A percentile compares a stretch with the other conserved stretches of the same genome.
Conservation (phyloP, 352 stramenopile species). For the Phytophthora litchii region DNA sequence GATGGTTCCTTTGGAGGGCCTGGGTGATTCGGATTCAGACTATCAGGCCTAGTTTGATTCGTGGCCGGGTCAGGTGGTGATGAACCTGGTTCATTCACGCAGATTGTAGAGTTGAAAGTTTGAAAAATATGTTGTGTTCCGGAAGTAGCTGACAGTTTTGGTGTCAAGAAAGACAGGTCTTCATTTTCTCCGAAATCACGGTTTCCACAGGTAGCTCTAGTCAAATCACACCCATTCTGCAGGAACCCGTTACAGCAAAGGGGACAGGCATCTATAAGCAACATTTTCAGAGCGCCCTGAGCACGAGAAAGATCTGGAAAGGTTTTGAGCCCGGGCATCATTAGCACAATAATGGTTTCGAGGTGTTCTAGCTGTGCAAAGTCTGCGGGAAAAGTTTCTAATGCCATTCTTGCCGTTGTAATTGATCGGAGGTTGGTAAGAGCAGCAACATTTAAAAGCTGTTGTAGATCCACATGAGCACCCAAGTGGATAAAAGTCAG, state of each 20-base stretch:
- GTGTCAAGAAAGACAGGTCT: conserved; percentile 1
- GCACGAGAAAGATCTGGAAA: conserved; percentile 34
- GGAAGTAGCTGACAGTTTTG: conserved; percentile 7
- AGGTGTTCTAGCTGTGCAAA: conserved; percentile 30
- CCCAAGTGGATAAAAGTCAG: conserved; percentile 45
- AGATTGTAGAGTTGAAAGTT: conserved; percentile 27
- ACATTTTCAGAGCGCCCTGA: conserved; percentile 4
- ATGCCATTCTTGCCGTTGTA: conserved; percentile 26
- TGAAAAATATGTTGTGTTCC: conserved; percentile 21
- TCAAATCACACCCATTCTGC: conserved; percentile 32
- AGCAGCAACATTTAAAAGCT: conserved; percentile 28
- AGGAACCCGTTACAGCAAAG: conserved; percentile 45
- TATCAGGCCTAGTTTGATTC: background rate
- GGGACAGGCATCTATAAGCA: conserved; percentile 21
- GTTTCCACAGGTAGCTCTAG: conserved; percentile 14
- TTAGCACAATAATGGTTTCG: conserved; percentile 29
- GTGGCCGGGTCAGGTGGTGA: background rate
- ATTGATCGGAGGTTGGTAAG: conserved; percentile 35
- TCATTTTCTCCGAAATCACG: background rate
- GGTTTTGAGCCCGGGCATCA: conserved; percentile 13
- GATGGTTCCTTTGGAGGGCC: background rate
- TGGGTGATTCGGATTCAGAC: background rate
- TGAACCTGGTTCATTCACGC: background rate
- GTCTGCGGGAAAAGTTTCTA: conserved; percentile 22
- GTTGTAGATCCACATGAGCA: conserved; percentile 13